phyloP scores from a whole-genome alignment of 495 filamentous ascomycete genomes.

The Penicillium tannophilum region DNA sequence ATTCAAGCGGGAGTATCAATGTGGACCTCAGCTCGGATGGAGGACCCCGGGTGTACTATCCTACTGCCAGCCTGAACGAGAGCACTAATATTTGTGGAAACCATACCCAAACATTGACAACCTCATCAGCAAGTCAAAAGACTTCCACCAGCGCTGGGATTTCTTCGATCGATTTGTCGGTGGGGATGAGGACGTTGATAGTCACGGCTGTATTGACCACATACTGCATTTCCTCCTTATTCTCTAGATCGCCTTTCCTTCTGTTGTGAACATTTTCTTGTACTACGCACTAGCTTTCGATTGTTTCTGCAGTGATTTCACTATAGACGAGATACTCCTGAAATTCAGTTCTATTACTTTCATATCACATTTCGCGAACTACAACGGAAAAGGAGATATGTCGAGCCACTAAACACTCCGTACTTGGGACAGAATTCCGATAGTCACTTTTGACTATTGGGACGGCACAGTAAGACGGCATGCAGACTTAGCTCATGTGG shows the following conservation, averaged over 20 bases:
- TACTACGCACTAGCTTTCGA: background rate
- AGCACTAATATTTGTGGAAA: constrained; percentile 18
- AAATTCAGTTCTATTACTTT: constrained; percentile 3
- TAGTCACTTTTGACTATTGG: background rate
- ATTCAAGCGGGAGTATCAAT: constrained; percentile 18
- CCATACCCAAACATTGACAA: constrained; percentile 15
- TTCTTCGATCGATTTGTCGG: constrained; percentile 11
- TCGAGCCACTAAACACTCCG: background rate
- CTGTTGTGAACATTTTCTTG: background rate
- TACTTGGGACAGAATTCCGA: background rate
- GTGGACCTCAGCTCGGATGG: constrained; percentile 23
- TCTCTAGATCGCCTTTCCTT: constrained; percentile 6
- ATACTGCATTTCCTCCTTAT: constrained; percentile 6
- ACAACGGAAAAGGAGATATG: background rate
- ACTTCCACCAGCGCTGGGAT: constrained; percentile 12
- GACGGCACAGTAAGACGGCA: background rate
- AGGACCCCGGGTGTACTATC: constrained; percentile 23
- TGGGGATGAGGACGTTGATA: constrained; percentile 6
- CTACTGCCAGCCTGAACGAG: constrained; percentile 18
- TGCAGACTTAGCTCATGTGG: background rate
- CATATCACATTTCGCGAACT: background rate
- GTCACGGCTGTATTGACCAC: constrained; percentile 7
- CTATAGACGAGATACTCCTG: constrained; percentile 11
- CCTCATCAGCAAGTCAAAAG: constrained; percentile 10
- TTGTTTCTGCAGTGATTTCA: constrained; percentile 10